phyloP scores from a whole-genome alignment of 2,329 filamentous ascomycete genomes.

The Aspergillus brunneoviolaceus region DNA sequence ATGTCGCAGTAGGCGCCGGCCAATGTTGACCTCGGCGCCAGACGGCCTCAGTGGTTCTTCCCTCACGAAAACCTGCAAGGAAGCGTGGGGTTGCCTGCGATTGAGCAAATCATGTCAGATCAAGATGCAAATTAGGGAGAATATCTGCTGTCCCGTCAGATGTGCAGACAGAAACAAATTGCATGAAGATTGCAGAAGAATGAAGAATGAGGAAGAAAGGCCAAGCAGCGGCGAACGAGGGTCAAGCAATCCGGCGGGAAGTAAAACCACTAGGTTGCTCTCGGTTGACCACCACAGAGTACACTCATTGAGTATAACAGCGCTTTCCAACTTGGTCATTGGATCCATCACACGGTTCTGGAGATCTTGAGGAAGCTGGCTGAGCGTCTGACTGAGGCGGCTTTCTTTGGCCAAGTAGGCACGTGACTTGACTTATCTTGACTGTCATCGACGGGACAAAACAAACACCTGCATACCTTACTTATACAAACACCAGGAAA shows the following conservation, averaged over 20 bases:
- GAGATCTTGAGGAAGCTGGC: too few species aligned
- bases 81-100: constrained; percentile 11
- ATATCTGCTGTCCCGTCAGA: background rate
- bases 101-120: constrained; percentile 12
- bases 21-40: constrained; percentile 23
- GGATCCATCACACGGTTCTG: too few species aligned
- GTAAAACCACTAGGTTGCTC: background rate
- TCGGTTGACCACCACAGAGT: background rate
- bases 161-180: constrained; percentile 6
- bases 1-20: constrained; percentile 30
- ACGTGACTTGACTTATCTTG: background rate
- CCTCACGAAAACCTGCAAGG: constrained; percentile 13
- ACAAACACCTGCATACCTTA: background rate
- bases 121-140: background rate
- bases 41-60: constrained; percentile 23
- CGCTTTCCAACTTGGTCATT: too few species aligned
- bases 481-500: background rate
- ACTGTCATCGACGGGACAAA: background rate
- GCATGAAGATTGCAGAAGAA: constrained; percentile 4
- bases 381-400: too few species aligned
- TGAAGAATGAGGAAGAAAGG: background rate
- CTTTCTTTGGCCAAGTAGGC: too few species aligned
- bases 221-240: background rate
- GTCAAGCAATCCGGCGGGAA: background rate
- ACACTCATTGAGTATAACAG: background rate